A percentile compares a stretch with the other conserved stretches of the same genome.
Conservation (phyloP, 208 protist species). For the Porcisia hertigi region DNA sequence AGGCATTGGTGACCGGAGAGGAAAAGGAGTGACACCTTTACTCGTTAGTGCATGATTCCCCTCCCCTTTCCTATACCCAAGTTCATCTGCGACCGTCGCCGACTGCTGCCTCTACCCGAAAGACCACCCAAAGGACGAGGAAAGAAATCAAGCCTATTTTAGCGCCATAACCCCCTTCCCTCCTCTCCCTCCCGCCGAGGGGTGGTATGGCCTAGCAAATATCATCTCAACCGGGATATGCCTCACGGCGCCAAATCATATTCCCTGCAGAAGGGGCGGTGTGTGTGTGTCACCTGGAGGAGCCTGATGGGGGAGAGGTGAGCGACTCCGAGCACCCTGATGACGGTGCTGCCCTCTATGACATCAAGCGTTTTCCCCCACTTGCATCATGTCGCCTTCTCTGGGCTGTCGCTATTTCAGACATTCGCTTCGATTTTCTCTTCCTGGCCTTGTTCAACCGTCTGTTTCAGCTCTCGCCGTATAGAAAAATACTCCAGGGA, state of each 20-base stretch:
- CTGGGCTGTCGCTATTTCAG: background rate
- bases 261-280: background rate
- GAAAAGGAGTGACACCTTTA: background rate
- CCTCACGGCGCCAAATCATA: background rate
- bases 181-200: too few species aligned
- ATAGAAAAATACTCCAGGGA: background rate
- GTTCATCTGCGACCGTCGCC: background rate
- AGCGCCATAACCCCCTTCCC: background rate
- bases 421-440: background rate
- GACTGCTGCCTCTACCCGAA: conserved; percentile 1
- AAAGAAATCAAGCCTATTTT: background rate
- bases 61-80: background rate
- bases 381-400: background rate
- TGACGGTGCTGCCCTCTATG: background rate
- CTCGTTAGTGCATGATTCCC: background rate
- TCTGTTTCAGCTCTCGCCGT: background rate
- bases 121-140: background rate
- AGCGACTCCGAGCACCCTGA: background rate
- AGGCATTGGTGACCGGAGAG: background rate
- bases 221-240: background rate
- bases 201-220: background rate
- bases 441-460: background rate
- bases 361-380: background rate
- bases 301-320: background rate
- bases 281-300: background rate